Evolutionary conservation across 192 early-diverging fungal species (phyloP), one percentile per base, ranked within the genome.

Genomic region (Anaeromyces robustus): DNA sequence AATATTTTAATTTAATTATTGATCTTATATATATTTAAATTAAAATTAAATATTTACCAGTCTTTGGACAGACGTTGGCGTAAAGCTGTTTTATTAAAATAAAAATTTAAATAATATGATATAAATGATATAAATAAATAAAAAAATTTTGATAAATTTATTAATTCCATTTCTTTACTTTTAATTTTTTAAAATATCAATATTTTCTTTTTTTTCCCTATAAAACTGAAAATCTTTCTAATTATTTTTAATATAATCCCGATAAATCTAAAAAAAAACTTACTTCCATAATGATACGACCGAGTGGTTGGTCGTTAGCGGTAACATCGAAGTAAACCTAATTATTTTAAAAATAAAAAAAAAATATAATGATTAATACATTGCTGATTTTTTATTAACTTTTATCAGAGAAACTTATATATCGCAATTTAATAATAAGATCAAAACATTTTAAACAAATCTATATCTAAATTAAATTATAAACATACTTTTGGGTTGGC

Each of bases 261-360:
- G n/a, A n/a, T n/a, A n/a, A n/a, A n/a, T n/a, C 1, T 4, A 29
- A 30, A 77, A 29, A 22, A n/a, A 78, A 79, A 41, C 80, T 29
- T 32, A 89, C 85, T 84, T 89, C 89, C 88, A 90, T 89, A 30
- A 87, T 83, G 81, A 90, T 86, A 32, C 88, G 86, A 78, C 89
- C 89, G 80, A 88, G 80, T 78, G 85, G 78, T 30, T 81, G 12
- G 29, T 85, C 88, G 78, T 89, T 83, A 80, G 86, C 87, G 81
- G 89, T 82, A 79, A 93, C 84, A 77, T 94, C 93, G 86, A 94
- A 94, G 88, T 84, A 94, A 80, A 93, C 92, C 52, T 68, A n/a
- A 22, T 52, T 22, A 11, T 28, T 4, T n/a, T 68, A 11, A n/a
- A n/a, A 26, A n/a, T 22, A n/a, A 22, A 22, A 26, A n/a, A n/a